A percentile compares a stretch with the other conserved stretches of the same genome.
Evolutionary conservation across 2,329 filamentous ascomycete species (phyloP).

Genomic region (Ustulina deusta): DNA sequence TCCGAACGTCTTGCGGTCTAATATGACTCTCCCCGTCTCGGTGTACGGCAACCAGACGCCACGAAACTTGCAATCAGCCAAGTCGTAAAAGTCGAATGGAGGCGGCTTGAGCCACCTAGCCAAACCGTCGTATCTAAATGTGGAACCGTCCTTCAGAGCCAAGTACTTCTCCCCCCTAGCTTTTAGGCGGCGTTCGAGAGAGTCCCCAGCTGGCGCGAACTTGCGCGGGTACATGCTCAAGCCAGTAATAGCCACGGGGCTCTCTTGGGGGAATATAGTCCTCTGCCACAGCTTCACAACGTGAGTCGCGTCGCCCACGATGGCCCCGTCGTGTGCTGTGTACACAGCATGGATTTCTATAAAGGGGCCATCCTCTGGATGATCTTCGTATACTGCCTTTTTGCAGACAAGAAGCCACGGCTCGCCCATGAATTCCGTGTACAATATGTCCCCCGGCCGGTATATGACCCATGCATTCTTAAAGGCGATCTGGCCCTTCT

Average conservation of each 20-base stretch:
- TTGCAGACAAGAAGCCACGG: slow-evolving; percentile 48
- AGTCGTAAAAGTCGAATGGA: slow-evolving; percentile 42
- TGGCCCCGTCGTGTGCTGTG: slow-evolving; percentile 45
- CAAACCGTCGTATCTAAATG: slow-evolving; percentile 44
- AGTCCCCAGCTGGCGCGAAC: slow-evolving; percentile 39
- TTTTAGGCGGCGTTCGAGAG: slow-evolving; percentile 41
- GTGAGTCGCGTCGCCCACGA: slow-evolving; percentile 38
- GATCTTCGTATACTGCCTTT: slow-evolving; percentile 46
- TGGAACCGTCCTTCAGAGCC: slow-evolving; percentile 38
- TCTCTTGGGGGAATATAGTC: slow-evolving; percentile 43
- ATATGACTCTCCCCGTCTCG: slow-evolving; percentile 46
- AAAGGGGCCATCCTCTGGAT: slow-evolving; percentile 38
- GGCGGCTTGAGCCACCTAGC: slow-evolving; percentile 47
- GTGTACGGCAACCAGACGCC: slow-evolving; percentile 49
- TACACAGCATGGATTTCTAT: slow-evolving; percentile 47
- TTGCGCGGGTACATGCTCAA: slow-evolving; percentile 44
- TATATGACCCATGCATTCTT: slow-evolving; percentile 47
- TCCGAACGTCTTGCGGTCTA: slow-evolving; percentile 49
- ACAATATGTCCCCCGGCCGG: slow-evolving; percentile 47
- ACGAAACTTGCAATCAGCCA: slow-evolving; percentile 37
- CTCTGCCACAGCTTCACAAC: slow-evolving; percentile 41
- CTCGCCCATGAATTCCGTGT: slow-evolving; percentile 42
- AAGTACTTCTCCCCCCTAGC: slow-evolving; percentile 46
- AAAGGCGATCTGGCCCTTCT: slow-evolving; percentile 46
- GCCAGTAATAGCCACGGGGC: slow-evolving; percentile 43